These are phyloP conservation scores for Cryptosporidium tyzzeri DNA, from an alignment of 169 alveolate species.

Conservation along the genomic window DNA sequence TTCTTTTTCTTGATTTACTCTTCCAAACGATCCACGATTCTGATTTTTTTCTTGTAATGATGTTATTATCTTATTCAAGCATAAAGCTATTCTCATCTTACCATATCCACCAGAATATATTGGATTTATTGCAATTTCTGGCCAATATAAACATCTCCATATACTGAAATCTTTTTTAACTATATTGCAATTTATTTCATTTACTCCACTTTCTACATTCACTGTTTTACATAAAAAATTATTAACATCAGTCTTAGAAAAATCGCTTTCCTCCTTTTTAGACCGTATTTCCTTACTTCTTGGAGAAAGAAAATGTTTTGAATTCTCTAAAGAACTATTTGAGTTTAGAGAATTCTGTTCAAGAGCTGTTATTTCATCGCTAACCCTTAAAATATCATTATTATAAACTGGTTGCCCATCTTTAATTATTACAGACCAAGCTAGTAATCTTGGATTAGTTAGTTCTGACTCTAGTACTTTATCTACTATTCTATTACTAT, in stretches of 20 bases:
- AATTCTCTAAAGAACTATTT: background rate
- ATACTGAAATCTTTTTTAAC: slow-evolving; percentile 50
- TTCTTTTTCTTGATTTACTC: background rate
- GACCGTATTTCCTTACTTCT: background rate
- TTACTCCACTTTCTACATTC: background rate
- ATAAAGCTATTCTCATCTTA: slow-evolving; percentile 51
- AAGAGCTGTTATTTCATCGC: background rate
- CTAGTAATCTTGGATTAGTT: slow-evolving; percentile 49
- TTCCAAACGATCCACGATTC: background rate
- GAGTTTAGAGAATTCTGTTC: background rate
- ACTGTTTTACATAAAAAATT: background rate
- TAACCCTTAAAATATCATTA: background rate
- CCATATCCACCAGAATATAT: slow-evolving; percentile 62
- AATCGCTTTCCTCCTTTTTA: background rate
- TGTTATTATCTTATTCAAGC: slow-evolving; percentile 28
- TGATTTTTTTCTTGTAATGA: slow-evolving; percentile 4
- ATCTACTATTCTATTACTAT: background rate
- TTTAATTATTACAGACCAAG: slow-evolving; percentile 59
- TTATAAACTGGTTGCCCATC: slow-evolving; percentile 33
- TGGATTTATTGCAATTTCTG: slow-evolving; percentile 57
- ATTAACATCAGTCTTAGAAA: too few species aligned
- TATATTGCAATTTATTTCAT: background rate
- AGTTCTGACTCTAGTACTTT: slow-evolving; percentile 44
- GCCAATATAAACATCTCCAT: slow-evolving; percentile 68
- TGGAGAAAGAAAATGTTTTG: background rate